Percentiles rank a stretch among this genome's conserved stretches.
Evolutionary conservation across 495 filamentous ascomycete species (phyloP).

Genomic region (Penicillium cosmopolitanum): DNA sequence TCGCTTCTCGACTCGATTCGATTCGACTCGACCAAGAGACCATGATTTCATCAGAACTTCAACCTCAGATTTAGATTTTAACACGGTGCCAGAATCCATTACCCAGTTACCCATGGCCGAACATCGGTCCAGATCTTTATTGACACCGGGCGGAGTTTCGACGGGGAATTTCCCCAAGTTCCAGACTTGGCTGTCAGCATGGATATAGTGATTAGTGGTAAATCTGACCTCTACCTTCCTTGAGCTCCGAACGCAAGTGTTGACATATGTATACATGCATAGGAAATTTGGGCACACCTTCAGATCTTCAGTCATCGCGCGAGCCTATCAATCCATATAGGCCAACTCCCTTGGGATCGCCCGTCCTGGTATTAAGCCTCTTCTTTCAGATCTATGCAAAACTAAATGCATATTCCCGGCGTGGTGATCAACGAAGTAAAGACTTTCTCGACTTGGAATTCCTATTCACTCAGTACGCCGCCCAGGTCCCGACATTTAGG

Average conservation of each 20-base stretch:
- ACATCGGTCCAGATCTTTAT: conserved; percentile 29
- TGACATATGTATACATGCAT: conserved; percentile 3
- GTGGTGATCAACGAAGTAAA: conserved; percentile 28
- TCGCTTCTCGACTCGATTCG: background rate
- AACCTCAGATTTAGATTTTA: conserved; percentile 6
- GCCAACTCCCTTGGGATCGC: conserved; percentile 24
- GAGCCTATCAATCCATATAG: conserved; percentile 25
- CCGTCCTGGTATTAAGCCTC: conserved; percentile 24
- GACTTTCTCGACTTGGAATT: conserved; percentile 30
- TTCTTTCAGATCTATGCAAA: conserved; percentile 31
- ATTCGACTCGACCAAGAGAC: background rate
- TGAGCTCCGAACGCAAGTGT: background rate
- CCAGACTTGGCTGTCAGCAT: conserved; percentile 29
- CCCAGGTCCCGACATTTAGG: conserved; percentile 23
- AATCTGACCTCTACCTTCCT: conserved; percentile 2
- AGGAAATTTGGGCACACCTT: conserved; percentile 28
- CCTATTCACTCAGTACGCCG: conserved; percentile 25
- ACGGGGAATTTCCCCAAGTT: conserved; percentile 25
- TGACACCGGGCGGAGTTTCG: conserved; percentile 25
- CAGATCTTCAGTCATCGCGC: conserved; percentile 27
- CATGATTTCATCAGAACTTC: background rate
- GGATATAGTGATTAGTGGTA: conserved; percentile 30
- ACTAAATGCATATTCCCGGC: conserved; percentile 23
- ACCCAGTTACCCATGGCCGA: conserved; percentile 24
- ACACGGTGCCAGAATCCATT: conserved; percentile 23